Evolutionary conservation across 345 rosid species (phyloP), one percentile per base, ranked within the genome.

Genomic region (Lumnitzera racemosa): DNA sequence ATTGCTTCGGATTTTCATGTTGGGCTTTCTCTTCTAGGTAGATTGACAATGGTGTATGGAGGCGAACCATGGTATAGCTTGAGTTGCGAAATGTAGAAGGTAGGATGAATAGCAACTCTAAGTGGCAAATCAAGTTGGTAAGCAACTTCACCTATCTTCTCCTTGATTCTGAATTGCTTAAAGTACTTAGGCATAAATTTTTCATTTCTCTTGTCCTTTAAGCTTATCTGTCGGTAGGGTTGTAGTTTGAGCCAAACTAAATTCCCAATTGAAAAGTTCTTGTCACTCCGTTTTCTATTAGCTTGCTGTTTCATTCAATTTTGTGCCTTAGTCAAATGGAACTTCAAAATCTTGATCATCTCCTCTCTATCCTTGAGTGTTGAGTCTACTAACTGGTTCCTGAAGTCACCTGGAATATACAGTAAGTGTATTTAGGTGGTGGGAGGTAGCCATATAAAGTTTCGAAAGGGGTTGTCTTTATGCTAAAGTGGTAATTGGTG

Each of bases 391-490:
- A 20, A 57, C 6, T 13, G 12, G 46, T 2, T 13, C 47, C 47
- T 5, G 36, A 57, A 14, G 48, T 3, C 11, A 57, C 4, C 4
- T 12, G 49, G 20, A 20, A 20, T 20, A 20, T 20, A 20, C 20
- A 20, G 20, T 20, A 20, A 20, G 20, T 20, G 20, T 6, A 16
- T 11, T 1, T 20, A 20, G 20, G 20, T 20, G 24, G 61, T 2
- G 61, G 61, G 2, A 2, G 11, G 11, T 57, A 31, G 7, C 61
- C 61, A 57, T 57, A 57, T 5, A 57, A 49, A 36, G 49, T 24
- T n/a, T 43, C 23, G n/a, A 2, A 14, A 7, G 49, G 61, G 10
- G 61, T 13, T 13, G 13, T 57, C 20, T 20, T 20, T 20, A 20
- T 20, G 20, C 20, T 20, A 20, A 20, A 20, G 4, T 57, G 61